phyloP scores from a whole-genome alignment of 768 basidiomycete species.

The Kwoniella dendrophila region DNA sequence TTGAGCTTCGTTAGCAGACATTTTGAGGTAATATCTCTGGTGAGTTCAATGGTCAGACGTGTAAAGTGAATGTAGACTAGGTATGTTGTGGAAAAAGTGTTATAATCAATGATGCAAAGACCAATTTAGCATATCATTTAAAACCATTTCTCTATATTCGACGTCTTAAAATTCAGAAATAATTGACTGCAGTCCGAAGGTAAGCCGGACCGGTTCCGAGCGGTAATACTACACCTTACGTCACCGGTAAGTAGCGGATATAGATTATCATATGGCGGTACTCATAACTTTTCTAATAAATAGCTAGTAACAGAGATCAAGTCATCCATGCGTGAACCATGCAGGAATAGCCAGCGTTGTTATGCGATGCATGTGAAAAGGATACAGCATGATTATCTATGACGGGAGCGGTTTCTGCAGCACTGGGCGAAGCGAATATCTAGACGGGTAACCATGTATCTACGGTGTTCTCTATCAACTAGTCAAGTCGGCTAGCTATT shows the following conservation, averaged over 20 bases:
- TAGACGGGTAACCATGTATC: no score
- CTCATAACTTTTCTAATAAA: no score
- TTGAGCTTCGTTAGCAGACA: conserved; percentile 34
- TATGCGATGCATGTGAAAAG: no score
- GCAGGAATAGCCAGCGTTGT: no score
- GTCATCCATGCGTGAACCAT: no score
- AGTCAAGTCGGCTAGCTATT: no score
- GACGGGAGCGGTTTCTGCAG: no score
- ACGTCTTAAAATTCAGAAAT: background rate
- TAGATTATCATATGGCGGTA: background rate
- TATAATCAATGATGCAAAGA: background rate
- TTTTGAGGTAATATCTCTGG: background rate
- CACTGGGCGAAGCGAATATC: no score
- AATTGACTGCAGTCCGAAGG: background rate
- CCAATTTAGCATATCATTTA: background rate
- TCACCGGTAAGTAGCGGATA: conserved; percentile 8
- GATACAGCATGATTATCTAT: no score
- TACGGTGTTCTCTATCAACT: no score
- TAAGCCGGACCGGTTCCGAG: conserved; percentile 4
- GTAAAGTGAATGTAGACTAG: background rate
- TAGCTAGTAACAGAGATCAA: no score
- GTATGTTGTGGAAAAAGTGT: background rate
- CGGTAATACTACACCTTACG: background rate
- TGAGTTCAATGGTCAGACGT: background rate
- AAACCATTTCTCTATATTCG: background rate